Percentiles rank a stretch among this genome's conserved stretches.
Evolutionary conservation across 768 basidiomycete species (phyloP).

Genomic region (Auriscalpium microsporum): DNA sequence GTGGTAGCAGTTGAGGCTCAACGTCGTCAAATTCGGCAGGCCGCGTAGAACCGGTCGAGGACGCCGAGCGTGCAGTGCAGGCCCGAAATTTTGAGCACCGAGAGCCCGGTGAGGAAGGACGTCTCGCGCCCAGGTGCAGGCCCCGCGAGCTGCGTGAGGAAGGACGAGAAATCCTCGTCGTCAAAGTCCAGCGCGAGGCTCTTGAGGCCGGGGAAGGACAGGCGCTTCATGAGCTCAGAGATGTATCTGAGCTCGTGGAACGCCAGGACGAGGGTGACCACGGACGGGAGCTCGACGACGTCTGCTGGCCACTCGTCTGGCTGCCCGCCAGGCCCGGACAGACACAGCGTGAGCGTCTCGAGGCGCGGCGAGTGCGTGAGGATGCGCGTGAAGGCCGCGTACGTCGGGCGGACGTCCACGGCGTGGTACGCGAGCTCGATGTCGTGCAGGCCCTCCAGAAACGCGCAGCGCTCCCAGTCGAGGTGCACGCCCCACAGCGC

Average conservation of each 20-base stretch:
- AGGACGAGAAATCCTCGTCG: slow-evolving; percentile 41
- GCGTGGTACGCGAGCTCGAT: slow-evolving; percentile 58
- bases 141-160: slow-evolving; percentile 36
- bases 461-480: slow-evolving; percentile 45
- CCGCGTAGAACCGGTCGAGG: slow-evolving; percentile 33
- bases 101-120: slow-evolving; percentile 40
- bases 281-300: slow-evolving; percentile 15
- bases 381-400: slow-evolving; percentile 42
- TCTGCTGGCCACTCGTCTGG: slow-evolving; percentile 29
- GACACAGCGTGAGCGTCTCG: slow-evolving; percentile 39
- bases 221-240: slow-evolving; percentile 23
- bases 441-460: slow-evolving; percentile 38
- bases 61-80: slow-evolving; percentile 34
- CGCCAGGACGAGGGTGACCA: slow-evolving; percentile 25
- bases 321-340: slow-evolving; percentile 47
- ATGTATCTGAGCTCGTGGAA: slow-evolving; percentile 25
- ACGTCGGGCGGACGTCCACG: slow-evolving; percentile 55
- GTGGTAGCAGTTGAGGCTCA: slow-evolving; percentile 33
- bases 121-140: slow-evolving; percentile 26
- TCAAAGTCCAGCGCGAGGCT: slow-evolving; percentile 46
- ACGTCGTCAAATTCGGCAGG: slow-evolving; percentile 38
- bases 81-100: slow-evolving; percentile 43
- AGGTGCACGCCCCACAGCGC: slow-evolving; percentile 65
- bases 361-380: slow-evolving; percentile 47
- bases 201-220: slow-evolving; percentile 29